Conservation (phyloP, 768 basidiomycete genomes). For the Pisolithus sp. region DNA sequence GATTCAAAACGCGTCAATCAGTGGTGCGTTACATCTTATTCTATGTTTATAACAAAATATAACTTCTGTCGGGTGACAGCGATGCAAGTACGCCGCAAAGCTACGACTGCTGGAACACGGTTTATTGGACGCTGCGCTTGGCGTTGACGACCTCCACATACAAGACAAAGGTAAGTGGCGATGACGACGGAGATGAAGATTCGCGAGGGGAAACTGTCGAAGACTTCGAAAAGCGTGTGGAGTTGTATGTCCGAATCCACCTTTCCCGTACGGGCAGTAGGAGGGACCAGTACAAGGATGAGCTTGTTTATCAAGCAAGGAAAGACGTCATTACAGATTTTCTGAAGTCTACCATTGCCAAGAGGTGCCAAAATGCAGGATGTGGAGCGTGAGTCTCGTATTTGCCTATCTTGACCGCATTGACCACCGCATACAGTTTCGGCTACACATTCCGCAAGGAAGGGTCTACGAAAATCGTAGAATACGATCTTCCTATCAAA, state of each 20-base stretch:
- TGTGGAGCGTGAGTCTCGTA: slow-evolving; percentile 71
- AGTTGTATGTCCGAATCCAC: slow-evolving; percentile 57
- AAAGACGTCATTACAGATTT: slow-evolving; percentile 82
- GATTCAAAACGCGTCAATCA: slow-evolving; percentile 74
- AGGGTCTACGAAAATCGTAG: slow-evolving; percentile 88
- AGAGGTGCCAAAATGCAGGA: slow-evolving; percentile 68
- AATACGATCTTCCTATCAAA: slow-evolving; percentile 80
- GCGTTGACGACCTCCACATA: slow-evolving; percentile 62
- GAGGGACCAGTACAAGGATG: slow-evolving; percentile 86
- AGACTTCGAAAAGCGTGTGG: slow-evolving; percentile 56
- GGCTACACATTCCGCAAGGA: slow-evolving; percentile 92
- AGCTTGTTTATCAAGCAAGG: slow-evolving; percentile 78
- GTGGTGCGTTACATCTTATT: slow-evolving; percentile 42
- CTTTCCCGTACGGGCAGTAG: slow-evolving; percentile 41
- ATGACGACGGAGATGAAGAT: slow-evolving; percentile 37
- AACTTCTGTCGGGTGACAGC: slow-evolving; percentile 34
- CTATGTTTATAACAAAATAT: not conserved
- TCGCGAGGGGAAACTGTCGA: slow-evolving; percentile 51
- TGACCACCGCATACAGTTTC: slow-evolving; percentile 36
- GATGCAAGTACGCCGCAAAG: slow-evolving; percentile 80
- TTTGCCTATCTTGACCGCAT: not conserved
- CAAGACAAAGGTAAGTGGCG: slow-evolving; percentile 25
- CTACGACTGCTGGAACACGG: slow-evolving; percentile 86
- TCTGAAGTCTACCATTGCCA: slow-evolving; percentile 56
- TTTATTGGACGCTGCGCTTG: slow-evolving; percentile 73